These are phyloP conservation scores for Lactarius sanguifluus DNA, from an alignment of 768 basidiomycete species.

Conservation along the genomic window DNA sequence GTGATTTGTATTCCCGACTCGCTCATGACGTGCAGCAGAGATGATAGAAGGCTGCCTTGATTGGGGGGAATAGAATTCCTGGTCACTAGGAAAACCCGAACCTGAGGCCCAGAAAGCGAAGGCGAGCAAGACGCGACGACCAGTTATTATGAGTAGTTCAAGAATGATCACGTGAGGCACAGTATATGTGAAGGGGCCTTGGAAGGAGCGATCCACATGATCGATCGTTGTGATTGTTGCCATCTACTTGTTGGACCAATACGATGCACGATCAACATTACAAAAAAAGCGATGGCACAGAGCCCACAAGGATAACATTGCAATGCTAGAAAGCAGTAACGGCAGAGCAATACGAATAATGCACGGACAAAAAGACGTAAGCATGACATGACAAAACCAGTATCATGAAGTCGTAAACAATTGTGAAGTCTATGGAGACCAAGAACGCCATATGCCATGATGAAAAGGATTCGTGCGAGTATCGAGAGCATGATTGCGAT, in stretches of 20 bases:
- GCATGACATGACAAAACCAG: slow-evolving; percentile 29
- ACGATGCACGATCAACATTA: slow-evolving; percentile 22
- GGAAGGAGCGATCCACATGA: slow-evolving; percentile 3
- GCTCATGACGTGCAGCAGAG: slow-evolving; percentile 33
- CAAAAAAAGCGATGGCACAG: slow-evolving; percentile 18
- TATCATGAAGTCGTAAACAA: slow-evolving; percentile 29
- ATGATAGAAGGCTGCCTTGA: slow-evolving; percentile 4
- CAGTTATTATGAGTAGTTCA: slow-evolving; percentile 2
- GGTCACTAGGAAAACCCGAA: not conserved
- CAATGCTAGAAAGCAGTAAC: slow-evolving; percentile 28
- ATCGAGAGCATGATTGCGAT: slow-evolving; percentile 26
- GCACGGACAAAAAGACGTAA: slow-evolving; percentile 20
- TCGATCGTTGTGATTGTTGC: slow-evolving; percentile 11
- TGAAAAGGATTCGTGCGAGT: slow-evolving; percentile 26
- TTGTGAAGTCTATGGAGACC: slow-evolving; percentile 22
- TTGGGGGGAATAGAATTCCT: not conserved
- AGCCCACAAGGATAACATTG: slow-evolving; percentile 21
- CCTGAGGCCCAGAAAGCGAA: slow-evolving; percentile 1
- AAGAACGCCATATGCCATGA: slow-evolving; percentile 20
- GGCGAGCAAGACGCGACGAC: not conserved
- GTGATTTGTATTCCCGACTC: slow-evolving; percentile 46
- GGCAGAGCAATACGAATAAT: slow-evolving; percentile 30
- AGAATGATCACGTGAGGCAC: slow-evolving; percentile 9
- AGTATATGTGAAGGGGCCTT: not conserved
- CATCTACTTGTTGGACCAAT: slow-evolving; percentile 10